Conservation (phyloP, 2,329 filamentous ascomycete species). For the Alternaria tenuissima region DNA sequence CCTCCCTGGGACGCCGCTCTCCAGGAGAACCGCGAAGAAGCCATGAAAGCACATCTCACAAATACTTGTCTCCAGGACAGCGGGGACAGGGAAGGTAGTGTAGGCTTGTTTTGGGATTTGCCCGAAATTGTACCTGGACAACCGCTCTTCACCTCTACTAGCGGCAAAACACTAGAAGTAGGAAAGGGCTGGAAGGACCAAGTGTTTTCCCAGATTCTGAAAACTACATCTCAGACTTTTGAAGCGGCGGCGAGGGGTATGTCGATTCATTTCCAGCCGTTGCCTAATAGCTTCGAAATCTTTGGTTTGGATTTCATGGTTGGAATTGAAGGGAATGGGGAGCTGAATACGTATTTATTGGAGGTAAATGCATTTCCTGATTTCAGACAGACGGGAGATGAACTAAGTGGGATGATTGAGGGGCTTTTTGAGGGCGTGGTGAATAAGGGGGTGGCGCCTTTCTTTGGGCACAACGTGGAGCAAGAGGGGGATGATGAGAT, state of each 20-base stretch:
- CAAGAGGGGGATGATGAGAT: conserved; percentile 36
- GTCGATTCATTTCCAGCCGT: conserved; percentile 88
- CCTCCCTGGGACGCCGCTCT: conserved; percentile 62
- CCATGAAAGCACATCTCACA: conserved; percentile 81
- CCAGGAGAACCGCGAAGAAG: conserved; percentile 37
- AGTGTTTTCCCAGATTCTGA: conserved; percentile 79
- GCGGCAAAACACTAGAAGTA: background rate
- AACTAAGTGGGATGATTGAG: conserved; percentile 74
- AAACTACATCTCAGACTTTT: conserved; percentile 78
- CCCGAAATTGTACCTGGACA: conserved; percentile 43
- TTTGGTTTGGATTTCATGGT: conserved; percentile 93
- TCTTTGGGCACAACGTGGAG: conserved; percentile 63
- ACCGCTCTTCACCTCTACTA: conserved; percentile 22
- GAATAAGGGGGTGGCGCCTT: conserved; percentile 69
- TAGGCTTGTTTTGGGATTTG: conserved; percentile 78
- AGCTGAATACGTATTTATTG: conserved; percentile 72
- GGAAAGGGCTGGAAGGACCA: conserved; percentile 59
- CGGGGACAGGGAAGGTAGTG: conserved; percentile 67
- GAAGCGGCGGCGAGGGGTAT: conserved; percentile 85
- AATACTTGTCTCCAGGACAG: conserved; percentile 89
- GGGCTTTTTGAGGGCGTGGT: conserved; percentile 81
- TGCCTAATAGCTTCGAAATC: conserved; percentile 89
- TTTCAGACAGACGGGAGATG: conserved; percentile 87
- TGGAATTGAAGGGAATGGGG: conserved; percentile 53
- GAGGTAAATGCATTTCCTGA: conserved; percentile 98